Base-by-base conservation (phyloP, 2,329 filamentous ascomycete genomes). In the Aspergillus hortae region DNA sequence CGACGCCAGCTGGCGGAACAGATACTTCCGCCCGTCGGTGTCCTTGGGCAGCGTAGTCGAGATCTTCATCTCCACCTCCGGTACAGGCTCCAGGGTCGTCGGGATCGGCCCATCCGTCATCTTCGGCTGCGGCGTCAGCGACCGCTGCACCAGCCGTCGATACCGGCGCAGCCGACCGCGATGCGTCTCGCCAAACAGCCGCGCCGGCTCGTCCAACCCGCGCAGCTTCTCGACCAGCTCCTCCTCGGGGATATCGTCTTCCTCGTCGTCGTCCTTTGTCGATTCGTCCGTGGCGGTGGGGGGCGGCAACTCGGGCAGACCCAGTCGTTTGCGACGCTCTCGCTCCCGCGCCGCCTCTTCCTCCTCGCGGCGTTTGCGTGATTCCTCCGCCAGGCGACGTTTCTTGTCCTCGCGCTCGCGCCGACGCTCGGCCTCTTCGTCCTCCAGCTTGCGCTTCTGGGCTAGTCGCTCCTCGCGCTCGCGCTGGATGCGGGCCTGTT, bases 51-150 rank as follows among this genome's bases (percentile, higher is more conserved):
- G 74, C 41, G 76, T 78, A 14, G 79, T 77, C 1, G 83, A 76
- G 21, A 97, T 84, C 70, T 92, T 92, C 90, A 96, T 96, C 60
- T 95, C 86, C 67, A 85, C 85, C 73, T 95, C 92, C 6, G 88
- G 83, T 2, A 97, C 86, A 1, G 90, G 82, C 65, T 84, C 80
- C 52, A 97, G 74, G 6, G 84, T 91, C 15, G 92, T 97, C 2
- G 91, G 90, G 65, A 97, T 95, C 0, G 92, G 92, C 0, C 90
- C 89, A 49, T 85, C 79, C 4, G 83, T 86, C 59, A 89, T 71
- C 42, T 65, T 67, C 46, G 63, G 61, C 54, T 59, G 71, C n/a
- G 61, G 63, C 3, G 65, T 68, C 2, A 73, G 66, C 23, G 67
- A 69, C 3, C 71, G 70, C 51, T 76, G 71, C 12, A 74, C 71